Conservation (phyloP, 208 protist species). For the Acanthamoeba rhysodes region DNA sequence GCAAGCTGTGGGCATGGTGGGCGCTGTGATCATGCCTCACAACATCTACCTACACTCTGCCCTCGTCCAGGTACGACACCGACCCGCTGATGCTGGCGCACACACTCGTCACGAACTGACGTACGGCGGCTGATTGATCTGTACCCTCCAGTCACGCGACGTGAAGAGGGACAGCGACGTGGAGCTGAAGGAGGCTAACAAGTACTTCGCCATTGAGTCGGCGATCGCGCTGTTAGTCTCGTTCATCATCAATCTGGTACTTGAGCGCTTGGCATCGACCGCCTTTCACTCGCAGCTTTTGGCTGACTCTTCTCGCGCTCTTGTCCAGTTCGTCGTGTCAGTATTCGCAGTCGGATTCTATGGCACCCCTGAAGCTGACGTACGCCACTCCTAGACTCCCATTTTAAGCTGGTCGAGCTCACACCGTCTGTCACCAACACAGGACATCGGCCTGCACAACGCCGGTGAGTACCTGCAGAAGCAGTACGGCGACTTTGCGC, state of each 20-base stretch:
- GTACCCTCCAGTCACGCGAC: conserved; percentile 45
- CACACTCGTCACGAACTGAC: too few species aligned
- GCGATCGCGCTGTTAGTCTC: conserved; percentile 86
- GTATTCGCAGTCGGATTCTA: conserved; percentile 58
- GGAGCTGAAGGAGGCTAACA: conserved; percentile 84
- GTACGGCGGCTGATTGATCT: neutral
- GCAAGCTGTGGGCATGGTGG: conserved; percentile 87
- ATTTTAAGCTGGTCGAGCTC: too few species aligned
- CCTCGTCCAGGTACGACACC: conserved; percentile 84
- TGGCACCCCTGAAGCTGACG: conserved; percentile 23
- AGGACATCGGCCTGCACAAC: conserved; percentile 87
- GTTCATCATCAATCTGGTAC: conserved; percentile 91
- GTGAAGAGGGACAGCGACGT: conserved; percentile 71
- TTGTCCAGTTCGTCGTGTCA: conserved; percentile 3
- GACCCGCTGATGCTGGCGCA: too few species aligned
- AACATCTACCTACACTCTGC: conserved; percentile 93
- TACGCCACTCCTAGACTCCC: neutral
- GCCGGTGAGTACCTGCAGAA: conserved; percentile 81
- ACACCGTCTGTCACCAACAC: neutral
- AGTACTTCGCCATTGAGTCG: conserved; percentile 88
- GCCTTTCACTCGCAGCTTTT: neutral
- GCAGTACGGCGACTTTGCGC: conserved; percentile 83
- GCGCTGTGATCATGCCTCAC: conserved; percentile 93
- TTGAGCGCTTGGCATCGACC: neutral
- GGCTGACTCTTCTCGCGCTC: too few species aligned